A percentile compares a stretch with the other conserved stretches of the same genome.
Evolutionary conservation across 352 stramenopile species (phyloP).

Genomic region (Peronospora belbahrii): DNA sequence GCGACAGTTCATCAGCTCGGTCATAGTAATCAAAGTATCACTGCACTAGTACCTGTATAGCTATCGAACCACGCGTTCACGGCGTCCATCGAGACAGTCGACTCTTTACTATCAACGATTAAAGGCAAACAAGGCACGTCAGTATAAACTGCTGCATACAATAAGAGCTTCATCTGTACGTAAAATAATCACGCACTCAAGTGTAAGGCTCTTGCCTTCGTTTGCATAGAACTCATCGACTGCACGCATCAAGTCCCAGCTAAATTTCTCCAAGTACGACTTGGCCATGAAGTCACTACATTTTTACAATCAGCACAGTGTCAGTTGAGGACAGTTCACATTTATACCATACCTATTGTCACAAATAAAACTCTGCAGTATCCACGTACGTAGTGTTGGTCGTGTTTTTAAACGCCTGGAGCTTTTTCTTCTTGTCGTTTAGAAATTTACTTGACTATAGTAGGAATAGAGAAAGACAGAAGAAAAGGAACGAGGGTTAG

Average conservation of each 20-base stretch:
- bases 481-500: not conserved
- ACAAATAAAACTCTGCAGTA: not conserved
- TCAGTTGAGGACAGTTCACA: not conserved
- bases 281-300: conserved; percentile 55
- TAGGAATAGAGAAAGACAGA: conserved; percentile 12
- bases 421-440: conserved; percentile 64
- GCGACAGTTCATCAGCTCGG: not conserved
- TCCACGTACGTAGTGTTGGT: conserved; percentile 57
- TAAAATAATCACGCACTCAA: conserved; percentile 15
- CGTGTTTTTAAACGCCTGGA: conserved; percentile 64
- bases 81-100: conserved; percentile 30
- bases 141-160: not conserved
- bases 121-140: not conserved
- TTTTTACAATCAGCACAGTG: not conserved
- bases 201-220: conserved; percentile 31
- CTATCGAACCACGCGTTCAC: conserved; percentile 62
- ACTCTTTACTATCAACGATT: conserved; percentile 16
- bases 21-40: not conserved
- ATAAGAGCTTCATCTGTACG: not conserved
- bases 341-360: not conserved
- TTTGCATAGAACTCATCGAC: conserved; percentile 76
- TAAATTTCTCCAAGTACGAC: conserved; percentile 72
- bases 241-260: conserved; percentile 69
- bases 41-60: conserved; percentile 34
- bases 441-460: conserved; percentile 36